Percentiles rank a stretch among this genome's conserved stretches.
These are phyloP conservation scores for Fusarium dimerum DNA, from an alignment of 2,329 filamentous ascomycete species.

Conservation along the genomic window DNA sequence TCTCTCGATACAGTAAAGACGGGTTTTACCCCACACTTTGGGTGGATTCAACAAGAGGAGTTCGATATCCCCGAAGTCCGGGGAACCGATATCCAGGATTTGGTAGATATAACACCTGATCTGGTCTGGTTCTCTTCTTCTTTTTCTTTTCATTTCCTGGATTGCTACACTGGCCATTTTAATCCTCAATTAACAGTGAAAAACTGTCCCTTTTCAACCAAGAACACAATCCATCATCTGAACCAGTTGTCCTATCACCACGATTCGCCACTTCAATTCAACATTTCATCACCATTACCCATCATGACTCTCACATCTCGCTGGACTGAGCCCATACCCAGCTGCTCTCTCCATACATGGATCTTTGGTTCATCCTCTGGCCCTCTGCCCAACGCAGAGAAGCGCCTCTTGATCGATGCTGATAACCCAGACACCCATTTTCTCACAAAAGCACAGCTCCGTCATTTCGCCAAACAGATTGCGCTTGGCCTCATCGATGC, in stretches of 20 bases:
- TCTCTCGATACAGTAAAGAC: neutral
- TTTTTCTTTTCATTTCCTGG: neutral
- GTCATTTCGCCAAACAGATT: constrained; percentile 70
- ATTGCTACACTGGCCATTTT: too few species aligned
- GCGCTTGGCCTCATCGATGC: constrained; percentile 65
- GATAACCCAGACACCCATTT: constrained; percentile 65
- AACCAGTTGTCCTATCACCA: neutral
- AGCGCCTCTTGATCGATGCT: constrained; percentile 61
- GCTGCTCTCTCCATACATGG: constrained; percentile 54
- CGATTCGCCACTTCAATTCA: neutral
- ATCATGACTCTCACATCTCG: constrained; percentile 49
- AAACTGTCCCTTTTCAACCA: neutral
- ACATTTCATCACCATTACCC: neutral
- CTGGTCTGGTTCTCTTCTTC: neutral
- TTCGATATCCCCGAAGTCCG: neutral
- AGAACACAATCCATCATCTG: neutral
- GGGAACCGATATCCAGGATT: neutral
- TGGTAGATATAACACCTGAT: neutral
- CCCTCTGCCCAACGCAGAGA: constrained; percentile 39
- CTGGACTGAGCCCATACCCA: constrained; percentile 46
- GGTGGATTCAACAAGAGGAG: neutral
- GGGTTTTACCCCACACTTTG: constrained; percentile 4
- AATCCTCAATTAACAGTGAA: neutral
- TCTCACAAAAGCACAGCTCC: constrained; percentile 64
- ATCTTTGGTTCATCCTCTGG: constrained; percentile 50